A percentile compares a stretch with the other conserved stretches of the same genome.
phyloP scores from a whole-genome alignment of 2,329 filamentous ascomycete species.

The Hymenotorrendiella dingleyae region DNA sequence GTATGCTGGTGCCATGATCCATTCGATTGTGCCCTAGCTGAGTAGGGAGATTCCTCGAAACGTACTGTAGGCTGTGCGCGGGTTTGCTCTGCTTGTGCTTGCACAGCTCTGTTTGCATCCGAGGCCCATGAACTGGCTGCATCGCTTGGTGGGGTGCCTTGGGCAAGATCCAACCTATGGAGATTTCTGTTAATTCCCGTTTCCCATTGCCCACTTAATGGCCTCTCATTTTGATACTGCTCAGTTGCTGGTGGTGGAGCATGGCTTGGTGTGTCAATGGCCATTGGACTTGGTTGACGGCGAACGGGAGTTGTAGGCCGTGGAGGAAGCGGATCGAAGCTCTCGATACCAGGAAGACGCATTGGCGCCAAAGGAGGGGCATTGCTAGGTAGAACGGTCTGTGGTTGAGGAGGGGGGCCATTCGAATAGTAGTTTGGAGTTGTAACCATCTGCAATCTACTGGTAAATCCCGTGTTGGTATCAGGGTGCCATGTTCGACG shows the following conservation, averaged over 20 bases:
- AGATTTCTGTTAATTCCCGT: constrained; percentile 60
- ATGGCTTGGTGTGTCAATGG: constrained; percentile 49
- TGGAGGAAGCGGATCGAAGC: constrained; percentile 72
- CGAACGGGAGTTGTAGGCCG: constrained; percentile 57
- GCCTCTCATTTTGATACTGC: constrained; percentile 40
- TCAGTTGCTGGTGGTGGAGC: constrained; percentile 12
- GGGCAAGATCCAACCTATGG: constrained; percentile 59
- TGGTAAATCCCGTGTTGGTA: constrained; percentile 52
- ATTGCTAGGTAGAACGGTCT: constrained; percentile 24
- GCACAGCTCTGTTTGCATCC: constrained; percentile 49
- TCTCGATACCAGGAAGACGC: constrained; percentile 83
- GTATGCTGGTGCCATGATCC: constrained; percentile 26
- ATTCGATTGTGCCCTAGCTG: constrained; percentile 28
- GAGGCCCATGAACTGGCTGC: constrained; percentile 50
- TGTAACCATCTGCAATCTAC: constrained; percentile 69
- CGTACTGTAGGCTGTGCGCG: constrained; percentile 44
- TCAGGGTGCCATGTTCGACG: constrained; percentile 89
- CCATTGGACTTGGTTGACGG: constrained; percentile 69
- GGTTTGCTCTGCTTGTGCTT: constrained; percentile 48
- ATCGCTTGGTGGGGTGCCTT: constrained; percentile 45
- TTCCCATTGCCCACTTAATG: constrained; percentile 50
- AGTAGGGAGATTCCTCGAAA: constrained; percentile 45
- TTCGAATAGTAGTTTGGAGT: constrained; percentile 55
- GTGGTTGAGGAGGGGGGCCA: constrained; percentile 21
- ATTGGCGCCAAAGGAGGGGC: constrained; percentile 49